phyloP scores from a whole-genome alignment of 257 asterid genomes.

The Solanum stenotomum region DNA sequence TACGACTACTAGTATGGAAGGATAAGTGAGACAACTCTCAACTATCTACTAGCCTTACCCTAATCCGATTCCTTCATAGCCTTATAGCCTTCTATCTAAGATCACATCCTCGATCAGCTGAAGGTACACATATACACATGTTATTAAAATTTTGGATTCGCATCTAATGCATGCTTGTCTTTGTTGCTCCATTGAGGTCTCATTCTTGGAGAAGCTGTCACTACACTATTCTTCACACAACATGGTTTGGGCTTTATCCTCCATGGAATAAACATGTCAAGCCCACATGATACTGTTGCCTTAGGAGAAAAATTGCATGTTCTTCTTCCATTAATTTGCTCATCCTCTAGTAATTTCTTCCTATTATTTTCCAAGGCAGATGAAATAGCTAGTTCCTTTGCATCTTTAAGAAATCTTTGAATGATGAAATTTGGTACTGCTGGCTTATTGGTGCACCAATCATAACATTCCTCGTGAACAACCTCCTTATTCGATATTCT shows the following conservation, averaged over 20 bases:
- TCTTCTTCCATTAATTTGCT: constrained; percentile 9
- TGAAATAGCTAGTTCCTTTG: constrained; percentile 66
- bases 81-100: not conserved
- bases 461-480: not conserved
- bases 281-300: constrained; percentile 51
- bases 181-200: constrained; percentile 6
- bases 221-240: constrained; percentile 42
- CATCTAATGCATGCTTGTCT: not conserved
- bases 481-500: not conserved
- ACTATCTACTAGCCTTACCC: not conserved
- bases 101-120: not conserved
- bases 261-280: constrained; percentile 54
- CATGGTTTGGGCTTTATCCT: constrained; percentile 48
- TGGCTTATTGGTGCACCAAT: not conserved
- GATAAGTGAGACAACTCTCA: not conserved
- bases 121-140: not conserved
- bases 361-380: constrained; percentile 14
- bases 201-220: constrained; percentile 2
- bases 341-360: constrained; percentile 9
- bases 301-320: not conserved
- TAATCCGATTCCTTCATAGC: not conserved
- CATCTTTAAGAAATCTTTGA: constrained; percentile 69
- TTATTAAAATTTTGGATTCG: not conserved
- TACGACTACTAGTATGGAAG: not conserved
- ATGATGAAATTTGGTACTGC: constrained; percentile 47